A percentile compares a stretch with the other conserved stretches of the same genome.
Conservation (phyloP, 164 flowering plant species). For the Magnolia sinica region DNA sequence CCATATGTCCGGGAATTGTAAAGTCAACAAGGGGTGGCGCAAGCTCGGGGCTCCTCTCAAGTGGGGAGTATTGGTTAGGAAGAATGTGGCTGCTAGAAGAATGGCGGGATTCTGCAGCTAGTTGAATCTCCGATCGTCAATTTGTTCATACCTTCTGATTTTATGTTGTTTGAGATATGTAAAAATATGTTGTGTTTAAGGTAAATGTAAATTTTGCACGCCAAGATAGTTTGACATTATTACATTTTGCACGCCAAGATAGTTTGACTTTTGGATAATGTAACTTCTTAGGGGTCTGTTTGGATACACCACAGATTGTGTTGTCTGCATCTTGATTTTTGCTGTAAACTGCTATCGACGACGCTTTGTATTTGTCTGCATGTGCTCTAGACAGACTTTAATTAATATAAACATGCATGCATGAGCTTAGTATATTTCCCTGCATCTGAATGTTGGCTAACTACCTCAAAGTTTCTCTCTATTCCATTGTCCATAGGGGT, state of each 20-base stretch:
- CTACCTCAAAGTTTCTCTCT: too few relatives aligned
- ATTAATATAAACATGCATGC: too few relatives aligned
- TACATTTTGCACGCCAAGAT: background rate
- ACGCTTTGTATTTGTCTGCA: too few relatives aligned
- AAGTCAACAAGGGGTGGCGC: slow-evolving; percentile 37
- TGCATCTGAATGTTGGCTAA: too few relatives aligned
- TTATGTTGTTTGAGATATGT: background rate
- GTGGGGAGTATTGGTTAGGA: slow-evolving; percentile 32
- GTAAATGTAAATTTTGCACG: background rate
- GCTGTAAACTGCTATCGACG: background rate
- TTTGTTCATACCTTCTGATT: background rate
- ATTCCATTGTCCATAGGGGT: too few relatives aligned
- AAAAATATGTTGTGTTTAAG: background rate
- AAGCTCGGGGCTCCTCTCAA: slow-evolving; percentile 51
- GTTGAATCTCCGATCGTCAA: background rate
- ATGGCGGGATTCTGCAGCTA: slow-evolving; percentile 9
- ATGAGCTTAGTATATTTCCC: too few relatives aligned
- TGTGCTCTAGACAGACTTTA: too few relatives aligned
- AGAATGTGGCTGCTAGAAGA: slow-evolving; percentile 37
- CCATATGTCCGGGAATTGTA: slow-evolving; percentile 20
- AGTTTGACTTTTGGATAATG: background rate
- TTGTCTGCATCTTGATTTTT: too few relatives aligned
- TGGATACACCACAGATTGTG: background rate
- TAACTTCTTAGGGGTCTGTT: background rate
- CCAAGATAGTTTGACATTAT: background rate